These are phyloP conservation scores for Glycine tomentella DNA, from an alignment of 306 rosid genomes.

Conservation along the genomic window DNA sequence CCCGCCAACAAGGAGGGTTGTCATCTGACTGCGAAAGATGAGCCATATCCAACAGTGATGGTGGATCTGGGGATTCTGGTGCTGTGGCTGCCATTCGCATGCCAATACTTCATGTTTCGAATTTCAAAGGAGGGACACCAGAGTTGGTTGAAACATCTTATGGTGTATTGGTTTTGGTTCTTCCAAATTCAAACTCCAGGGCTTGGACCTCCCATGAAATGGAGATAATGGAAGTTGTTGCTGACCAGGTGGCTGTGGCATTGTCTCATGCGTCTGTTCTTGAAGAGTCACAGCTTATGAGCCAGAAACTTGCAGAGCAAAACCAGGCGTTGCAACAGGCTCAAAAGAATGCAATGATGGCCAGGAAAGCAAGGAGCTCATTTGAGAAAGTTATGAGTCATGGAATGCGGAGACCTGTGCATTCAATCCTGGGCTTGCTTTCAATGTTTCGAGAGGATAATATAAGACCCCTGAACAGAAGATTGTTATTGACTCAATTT, in stretches of 20 bases:
- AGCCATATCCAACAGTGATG: too few species aligned
- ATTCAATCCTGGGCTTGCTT: conserved; percentile 73
- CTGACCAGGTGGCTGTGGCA: conserved; percentile 92
- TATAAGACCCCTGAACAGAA: conserved; percentile 57
- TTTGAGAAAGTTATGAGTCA: conserved; percentile 84
- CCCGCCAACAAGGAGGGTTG: too few species aligned
- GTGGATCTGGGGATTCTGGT: conserved; percentile 56
- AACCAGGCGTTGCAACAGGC: conserved; percentile 77
- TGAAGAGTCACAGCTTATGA: conserved; percentile 88
- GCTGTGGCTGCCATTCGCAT: conserved; percentile 79
- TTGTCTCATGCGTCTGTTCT: conserved; percentile 86
- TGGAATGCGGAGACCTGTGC: conserved; percentile 87
- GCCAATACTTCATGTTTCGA: conserved; percentile 81
- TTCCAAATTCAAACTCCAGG: conserved; percentile 57
- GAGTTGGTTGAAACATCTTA: conserved; percentile 71
- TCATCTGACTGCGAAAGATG: too few species aligned
- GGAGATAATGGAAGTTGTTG: conserved; percentile 85
- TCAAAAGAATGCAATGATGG: conserved; percentile 75
- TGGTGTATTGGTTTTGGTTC: conserved; percentile 80
- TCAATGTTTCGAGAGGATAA: conserved; percentile 62
- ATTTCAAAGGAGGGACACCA: conserved; percentile 86
- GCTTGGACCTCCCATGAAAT: conserved; percentile 67
- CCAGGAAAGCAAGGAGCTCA: conserved; percentile 81
- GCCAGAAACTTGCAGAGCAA: conserved; percentile 76
- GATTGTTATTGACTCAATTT: conserved; percentile 71